A percentile compares a stretch with the other conserved stretches of the same genome.
phyloP scores from a whole-genome alignment of 768 basidiomycete genomes.

The Leccinum aurantiacum region DNA sequence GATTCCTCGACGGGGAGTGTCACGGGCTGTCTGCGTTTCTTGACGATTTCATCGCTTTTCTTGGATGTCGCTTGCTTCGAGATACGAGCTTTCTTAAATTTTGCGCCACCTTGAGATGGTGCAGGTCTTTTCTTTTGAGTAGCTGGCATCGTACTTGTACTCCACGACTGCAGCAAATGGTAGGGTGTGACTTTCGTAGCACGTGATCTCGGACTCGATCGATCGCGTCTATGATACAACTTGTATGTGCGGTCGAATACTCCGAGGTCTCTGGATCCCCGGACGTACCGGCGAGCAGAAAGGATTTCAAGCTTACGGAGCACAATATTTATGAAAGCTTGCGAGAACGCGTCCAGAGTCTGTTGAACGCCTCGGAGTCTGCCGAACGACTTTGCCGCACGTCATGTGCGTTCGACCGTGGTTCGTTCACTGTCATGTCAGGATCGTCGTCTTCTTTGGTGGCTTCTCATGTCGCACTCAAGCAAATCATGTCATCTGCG shows the following conservation, averaged over 20 bases:
- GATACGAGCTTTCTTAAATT: slow-evolving; percentile 52
- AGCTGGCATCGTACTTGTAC: slow-evolving; percentile 39
- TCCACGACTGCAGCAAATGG: not conserved
- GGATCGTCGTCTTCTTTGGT: slow-evolving; percentile 28
- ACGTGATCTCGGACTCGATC: slow-evolving; percentile 20
- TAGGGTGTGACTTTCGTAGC: slow-evolving; percentile 6
- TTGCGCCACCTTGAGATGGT: slow-evolving; percentile 45
- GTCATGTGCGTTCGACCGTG: slow-evolving; percentile 10
- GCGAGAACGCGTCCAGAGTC: not conserved
- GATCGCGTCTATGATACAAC: too few relatives aligned
- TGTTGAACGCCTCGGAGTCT: slow-evolving; percentile 5
- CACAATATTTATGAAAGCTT: not conserved
- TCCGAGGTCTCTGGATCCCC: not conserved
- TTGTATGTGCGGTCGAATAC: too few relatives aligned
- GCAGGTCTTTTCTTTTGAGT: slow-evolving; percentile 52
- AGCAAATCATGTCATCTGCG: slow-evolving; percentile 11
- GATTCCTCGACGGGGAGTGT: slow-evolving; percentile 40
- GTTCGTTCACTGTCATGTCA: slow-evolving; percentile 18
- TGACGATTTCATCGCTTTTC: slow-evolving; percentile 35
- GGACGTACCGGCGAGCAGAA: slow-evolving; percentile 1
- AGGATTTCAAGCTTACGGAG: not conserved
- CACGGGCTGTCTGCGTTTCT: slow-evolving; percentile 63
- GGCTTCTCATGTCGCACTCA: slow-evolving; percentile 1
- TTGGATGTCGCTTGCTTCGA: slow-evolving; percentile 33
- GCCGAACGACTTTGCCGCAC: slow-evolving; percentile 14